A percentile compares a stretch with the other conserved stretches of the same genome.
phyloP scores from a whole-genome alignment of 2,329 filamentous ascomycete genomes.

The Penicillium sp. region DNA sequence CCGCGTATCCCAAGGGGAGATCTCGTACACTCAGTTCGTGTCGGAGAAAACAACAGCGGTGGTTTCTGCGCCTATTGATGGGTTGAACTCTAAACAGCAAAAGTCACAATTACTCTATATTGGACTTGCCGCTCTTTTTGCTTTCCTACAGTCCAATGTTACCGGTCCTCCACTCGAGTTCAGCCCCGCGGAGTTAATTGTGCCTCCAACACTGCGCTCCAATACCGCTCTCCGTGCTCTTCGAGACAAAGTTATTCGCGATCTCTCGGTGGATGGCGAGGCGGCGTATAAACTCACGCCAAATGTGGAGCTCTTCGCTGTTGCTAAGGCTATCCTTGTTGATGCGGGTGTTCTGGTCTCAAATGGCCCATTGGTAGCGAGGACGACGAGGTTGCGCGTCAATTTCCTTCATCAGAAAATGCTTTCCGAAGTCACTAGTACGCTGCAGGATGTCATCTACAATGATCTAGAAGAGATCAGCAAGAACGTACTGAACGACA shows the following conservation, averaged over 20 bases:
- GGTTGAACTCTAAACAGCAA: constrained; percentile 31
- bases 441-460: constrained; percentile 65
- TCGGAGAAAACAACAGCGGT: constrained; percentile 36
- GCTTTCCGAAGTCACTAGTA: constrained; percentile 65
- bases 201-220: constrained; percentile 48
- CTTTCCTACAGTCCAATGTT: constrained; percentile 85
- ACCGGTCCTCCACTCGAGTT: constrained; percentile 81
- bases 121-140: constrained; percentile 72
- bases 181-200: constrained; percentile 53
- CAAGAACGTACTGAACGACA: constrained; percentile 37
- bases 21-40: constrained; percentile 44
- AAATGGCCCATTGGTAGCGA: constrained; percentile 45
- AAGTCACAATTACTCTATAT: constrained; percentile 56
- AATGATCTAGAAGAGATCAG: constrained; percentile 60
- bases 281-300: constrained; percentile 85
- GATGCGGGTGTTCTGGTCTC: constrained; percentile 51
- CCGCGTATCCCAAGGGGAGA: constrained; percentile 38
- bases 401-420: constrained; percentile 75
- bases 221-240: constrained; percentile 52
- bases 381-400: constrained; percentile 72
- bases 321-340: constrained; percentile 68
- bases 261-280: constrained; percentile 80
- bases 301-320: constrained; percentile 78
- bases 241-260: constrained; percentile 66
- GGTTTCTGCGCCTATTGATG: constrained; percentile 26